phyloP scores from a whole-genome alignment of 331 rosid genomes.

The Phaseolus coccineus region DNA sequence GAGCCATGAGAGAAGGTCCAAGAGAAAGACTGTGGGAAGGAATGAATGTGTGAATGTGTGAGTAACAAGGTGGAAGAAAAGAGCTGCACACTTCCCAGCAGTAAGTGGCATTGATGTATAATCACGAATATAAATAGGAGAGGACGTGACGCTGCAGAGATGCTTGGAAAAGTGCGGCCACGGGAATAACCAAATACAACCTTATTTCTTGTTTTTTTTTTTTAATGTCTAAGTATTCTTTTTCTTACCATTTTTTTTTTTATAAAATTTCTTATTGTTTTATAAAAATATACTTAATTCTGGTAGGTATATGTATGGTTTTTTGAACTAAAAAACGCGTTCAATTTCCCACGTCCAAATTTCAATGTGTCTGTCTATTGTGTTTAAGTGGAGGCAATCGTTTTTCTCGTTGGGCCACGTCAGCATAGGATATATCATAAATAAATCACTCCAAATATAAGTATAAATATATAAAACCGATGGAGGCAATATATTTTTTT shows the following conservation, averaged over 20 bases:
- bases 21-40: not conserved
- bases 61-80: not conserved
- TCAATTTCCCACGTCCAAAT: not conserved
- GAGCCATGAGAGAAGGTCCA: slow-evolving; percentile 57
- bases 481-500: no score
- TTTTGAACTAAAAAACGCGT: no score
- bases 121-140: slow-evolving; percentile 19
- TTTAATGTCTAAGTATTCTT: no score
- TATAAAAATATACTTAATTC: no score
- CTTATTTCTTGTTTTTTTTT: no score
- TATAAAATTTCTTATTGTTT: no score
- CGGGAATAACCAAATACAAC: not conserved
- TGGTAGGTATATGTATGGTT: no score
- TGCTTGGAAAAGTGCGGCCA: not conserved
- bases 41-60: not conserved
- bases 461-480: no score
- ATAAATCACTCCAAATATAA: not conserved
- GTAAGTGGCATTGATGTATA: slow-evolving; percentile 21
- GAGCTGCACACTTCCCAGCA: slow-evolving; percentile 16
- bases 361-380: not conserved
- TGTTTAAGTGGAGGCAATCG: not conserved
- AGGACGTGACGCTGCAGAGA: not conserved
- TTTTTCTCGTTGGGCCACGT: slow-evolving; percentile 63
- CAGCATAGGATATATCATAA: slow-evolving; percentile 50
- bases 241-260: no score